phyloP scores from a whole-genome alignment of 2,329 filamentous ascomycete species.

The Aspergillus alliaceus region DNA sequence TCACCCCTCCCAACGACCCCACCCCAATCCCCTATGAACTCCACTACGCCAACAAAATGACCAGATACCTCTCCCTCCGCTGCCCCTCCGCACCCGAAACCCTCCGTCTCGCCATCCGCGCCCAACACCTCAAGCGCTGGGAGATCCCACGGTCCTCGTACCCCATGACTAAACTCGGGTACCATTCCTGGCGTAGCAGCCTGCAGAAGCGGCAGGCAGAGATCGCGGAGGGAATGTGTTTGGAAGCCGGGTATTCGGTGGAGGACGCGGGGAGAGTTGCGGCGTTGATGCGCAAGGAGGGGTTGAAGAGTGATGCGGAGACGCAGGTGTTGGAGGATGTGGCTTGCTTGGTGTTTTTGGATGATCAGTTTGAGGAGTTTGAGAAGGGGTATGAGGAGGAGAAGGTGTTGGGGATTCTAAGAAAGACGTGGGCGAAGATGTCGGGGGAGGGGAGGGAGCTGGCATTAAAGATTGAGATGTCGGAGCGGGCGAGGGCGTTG shows the following conservation, averaged over 20 bases:
- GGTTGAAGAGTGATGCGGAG: constrained; percentile 54
- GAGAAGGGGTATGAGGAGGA: constrained; percentile 67
- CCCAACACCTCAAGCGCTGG: constrained; percentile 85
- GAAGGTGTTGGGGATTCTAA: constrained; percentile 70
- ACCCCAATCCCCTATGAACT: constrained; percentile 69
- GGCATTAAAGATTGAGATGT: constrained; percentile 66
- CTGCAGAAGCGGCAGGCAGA: constrained; percentile 71
- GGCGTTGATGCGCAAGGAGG: constrained; percentile 76
- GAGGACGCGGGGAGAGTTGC: constrained; percentile 64
- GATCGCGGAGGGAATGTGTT: constrained; percentile 56
- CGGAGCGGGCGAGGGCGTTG: constrained; percentile 61
- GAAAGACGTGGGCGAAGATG: constrained; percentile 79
- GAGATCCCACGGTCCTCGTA: constrained; percentile 73
- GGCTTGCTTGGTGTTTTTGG: constrained; percentile 82
- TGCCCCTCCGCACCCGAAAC: constrained; percentile 63
- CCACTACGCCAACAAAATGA: constrained; percentile 80
- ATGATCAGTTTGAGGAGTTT: constrained; percentile 82
- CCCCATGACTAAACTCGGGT: constrained; percentile 72
- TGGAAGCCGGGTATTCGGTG: constrained; percentile 49
- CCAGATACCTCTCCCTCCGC: constrained; percentile 65
- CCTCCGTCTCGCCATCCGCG: constrained; percentile 74
- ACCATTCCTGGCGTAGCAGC: constrained; percentile 75
- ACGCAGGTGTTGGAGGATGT: constrained; percentile 80
- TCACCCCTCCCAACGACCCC: constrained; percentile 28
- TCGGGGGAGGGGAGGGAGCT: constrained; percentile 60